A percentile compares a stretch with the other conserved stretches of the same genome.
phyloP scores from a whole-genome alignment of 2,329 filamentous ascomycete genomes.

The Aureobasidium sp. region DNA sequence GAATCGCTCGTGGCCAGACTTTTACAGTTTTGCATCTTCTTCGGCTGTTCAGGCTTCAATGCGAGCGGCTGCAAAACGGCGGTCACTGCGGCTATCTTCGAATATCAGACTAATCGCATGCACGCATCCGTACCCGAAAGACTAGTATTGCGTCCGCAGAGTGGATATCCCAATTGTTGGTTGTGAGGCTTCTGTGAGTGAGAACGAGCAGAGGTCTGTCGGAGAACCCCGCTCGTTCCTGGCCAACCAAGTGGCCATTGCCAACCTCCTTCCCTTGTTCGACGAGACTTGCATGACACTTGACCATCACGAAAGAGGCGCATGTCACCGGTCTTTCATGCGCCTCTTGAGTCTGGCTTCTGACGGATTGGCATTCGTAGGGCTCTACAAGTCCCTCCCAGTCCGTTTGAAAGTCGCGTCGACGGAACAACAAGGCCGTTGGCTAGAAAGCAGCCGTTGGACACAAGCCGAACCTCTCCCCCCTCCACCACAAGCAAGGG shows the following conservation, averaged over 20 bases:
- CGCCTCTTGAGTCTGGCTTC: neutral
- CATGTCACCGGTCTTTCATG: neutral
- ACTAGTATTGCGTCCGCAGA: neutral
- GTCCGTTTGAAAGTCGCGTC: slow-evolving; percentile 3
- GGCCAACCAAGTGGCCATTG: neutral
- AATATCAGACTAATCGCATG: neutral
- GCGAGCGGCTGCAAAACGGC: neutral
- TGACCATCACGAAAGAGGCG: neutral
- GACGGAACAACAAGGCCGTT: neutral
- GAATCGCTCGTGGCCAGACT: neutral
- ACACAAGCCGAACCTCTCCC: slow-evolving; percentile 4
- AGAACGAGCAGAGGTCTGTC: neutral
- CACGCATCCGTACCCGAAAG: neutral
- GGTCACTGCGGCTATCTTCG: neutral
- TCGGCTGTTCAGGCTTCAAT: neutral
- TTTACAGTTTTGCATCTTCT: neutral
- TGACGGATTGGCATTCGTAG: neutral
- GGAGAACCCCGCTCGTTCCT: neutral
- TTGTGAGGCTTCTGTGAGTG: too few species aligned
- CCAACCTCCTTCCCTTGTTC: slow-evolving; percentile 4
- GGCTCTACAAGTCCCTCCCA: neutral
- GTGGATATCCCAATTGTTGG: neutral
- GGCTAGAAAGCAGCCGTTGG: slow-evolving; percentile 4
- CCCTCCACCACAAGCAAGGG: slow-evolving; percentile 5
- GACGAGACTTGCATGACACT: slow-evolving; percentile 5